Evolutionary conservation across 805 yeast species (phyloP).

Genomic region (Barnettozyma botsteinii): DNA sequence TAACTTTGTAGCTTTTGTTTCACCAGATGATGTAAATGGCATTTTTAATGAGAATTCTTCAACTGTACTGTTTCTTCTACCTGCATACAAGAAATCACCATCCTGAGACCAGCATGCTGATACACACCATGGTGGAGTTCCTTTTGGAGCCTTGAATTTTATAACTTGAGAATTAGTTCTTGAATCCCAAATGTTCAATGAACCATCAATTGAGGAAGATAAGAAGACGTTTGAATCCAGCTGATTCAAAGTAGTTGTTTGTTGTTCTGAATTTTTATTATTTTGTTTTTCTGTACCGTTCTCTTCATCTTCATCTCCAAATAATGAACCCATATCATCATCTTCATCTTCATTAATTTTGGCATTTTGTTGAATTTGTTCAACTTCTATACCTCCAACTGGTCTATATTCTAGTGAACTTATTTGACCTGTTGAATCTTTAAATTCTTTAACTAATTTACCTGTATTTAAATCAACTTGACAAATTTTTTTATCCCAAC

Average conservation of each 20-base stretch:
- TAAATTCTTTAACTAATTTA: constrained; percentile 38
- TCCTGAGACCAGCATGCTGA: constrained; percentile 81
- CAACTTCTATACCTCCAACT: constrained; percentile 24
- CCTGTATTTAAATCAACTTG: constrained; percentile 89
- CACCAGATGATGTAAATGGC: constrained; percentile 35
- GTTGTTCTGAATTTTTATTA: too few relatives aligned
- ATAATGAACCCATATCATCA: constrained; percentile 49
- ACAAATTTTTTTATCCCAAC: constrained; percentile 80
- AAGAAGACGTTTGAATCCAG: constrained; percentile 51
- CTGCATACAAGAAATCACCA: constrained; percentile 76
- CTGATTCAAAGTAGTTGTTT: constrained; percentile 19
- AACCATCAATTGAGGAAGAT: constrained; percentile 81
- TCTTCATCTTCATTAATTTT: constrained; percentile 25
- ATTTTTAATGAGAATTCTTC: constrained; percentile 67
- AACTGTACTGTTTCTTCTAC: constrained; percentile 83
- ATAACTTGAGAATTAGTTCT: constrained; percentile 44
- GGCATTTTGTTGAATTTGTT: constrained; percentile 13
- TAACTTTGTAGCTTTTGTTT: constrained; percentile 48
- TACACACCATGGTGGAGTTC: constrained; percentile 92
- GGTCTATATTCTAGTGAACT: constrained; percentile 73
- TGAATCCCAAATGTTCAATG: constrained; percentile 75
- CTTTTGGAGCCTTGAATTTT: constrained; percentile 48
- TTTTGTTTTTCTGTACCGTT: constrained; percentile 25
- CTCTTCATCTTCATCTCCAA: constrained; percentile 51
- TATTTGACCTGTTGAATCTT: constrained; percentile 69